phyloP scores from a whole-genome alignment of 805 yeast species.

The Grigorovia humatica region DNA sequence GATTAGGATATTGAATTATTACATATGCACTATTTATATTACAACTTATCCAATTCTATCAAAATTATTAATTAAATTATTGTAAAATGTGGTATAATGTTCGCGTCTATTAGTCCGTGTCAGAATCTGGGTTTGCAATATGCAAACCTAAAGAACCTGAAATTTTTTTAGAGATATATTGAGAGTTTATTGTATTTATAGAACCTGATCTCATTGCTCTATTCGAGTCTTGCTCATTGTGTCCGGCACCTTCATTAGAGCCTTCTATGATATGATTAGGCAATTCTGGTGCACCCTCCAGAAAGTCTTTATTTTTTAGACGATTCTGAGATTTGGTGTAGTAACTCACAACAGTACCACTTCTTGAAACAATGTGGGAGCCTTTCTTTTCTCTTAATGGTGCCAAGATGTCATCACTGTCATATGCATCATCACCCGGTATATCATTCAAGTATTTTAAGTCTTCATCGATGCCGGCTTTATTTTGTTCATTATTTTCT shows the following conservation, averaged over 20 bases:
- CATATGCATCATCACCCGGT: conserved; percentile 31
- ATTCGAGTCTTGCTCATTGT: background rate
- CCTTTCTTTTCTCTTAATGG: conserved; percentile 20
- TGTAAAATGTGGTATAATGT: background rate
- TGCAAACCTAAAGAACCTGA: conserved; percentile 14
- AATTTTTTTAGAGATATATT: conserved; percentile 3
- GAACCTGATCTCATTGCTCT: conserved; percentile 5
- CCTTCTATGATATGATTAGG: conserved; percentile 13
- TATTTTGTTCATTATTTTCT: background rate
- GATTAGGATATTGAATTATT: too few species aligned
- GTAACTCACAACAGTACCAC: conserved; percentile 25
- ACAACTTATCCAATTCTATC: background rate
- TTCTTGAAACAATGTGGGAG: conserved; percentile 11
- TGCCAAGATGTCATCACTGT: conserved; percentile 27
- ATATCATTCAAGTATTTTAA: conserved; percentile 22
- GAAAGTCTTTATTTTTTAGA: conserved; percentile 9
- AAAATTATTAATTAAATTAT: too few species aligned
- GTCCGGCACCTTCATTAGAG: background rate
- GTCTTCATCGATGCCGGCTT: conserved; percentile 2
- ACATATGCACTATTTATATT: background rate
- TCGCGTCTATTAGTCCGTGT: conserved; percentile 10
- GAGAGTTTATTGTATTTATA: conserved; percentile 4
- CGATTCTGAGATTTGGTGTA: conserved; percentile 24
- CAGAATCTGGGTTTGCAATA: conserved; percentile 26
- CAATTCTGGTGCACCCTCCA: conserved; percentile 2